These are phyloP conservation scores for Physcomitrium patens DNA, from an alignment of 225 moss, liverwort and hornwort species.

Conservation along the genomic window DNA sequence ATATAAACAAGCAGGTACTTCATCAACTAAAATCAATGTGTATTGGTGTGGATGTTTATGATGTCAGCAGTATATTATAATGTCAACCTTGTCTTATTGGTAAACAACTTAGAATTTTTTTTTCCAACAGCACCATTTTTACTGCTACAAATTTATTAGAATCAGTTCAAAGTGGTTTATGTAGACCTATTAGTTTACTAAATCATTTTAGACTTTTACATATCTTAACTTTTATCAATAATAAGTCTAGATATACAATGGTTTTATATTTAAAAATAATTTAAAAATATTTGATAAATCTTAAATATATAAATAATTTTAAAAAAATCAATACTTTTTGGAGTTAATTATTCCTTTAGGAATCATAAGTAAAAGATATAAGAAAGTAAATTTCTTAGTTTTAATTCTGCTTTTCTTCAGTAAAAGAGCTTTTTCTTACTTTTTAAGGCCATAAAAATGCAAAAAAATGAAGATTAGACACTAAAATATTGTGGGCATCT, in stretches of 20 bases:
- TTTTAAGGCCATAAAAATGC: too few species aligned
- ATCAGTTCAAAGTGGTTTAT: conserved; percentile 13
- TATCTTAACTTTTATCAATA: conserved; percentile 21
- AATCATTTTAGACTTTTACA: not conserved
- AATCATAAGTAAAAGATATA: conserved; percentile 3
- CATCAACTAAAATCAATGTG: not conserved
- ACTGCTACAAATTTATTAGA: not conserved
- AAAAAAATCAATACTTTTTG: conserved; percentile 10
- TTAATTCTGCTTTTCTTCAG: too few species aligned
- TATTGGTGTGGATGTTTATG: not conserved
- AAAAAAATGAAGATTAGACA: too few species aligned
- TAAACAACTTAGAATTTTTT: not conserved
- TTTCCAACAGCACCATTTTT: not conserved
- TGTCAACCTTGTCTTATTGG: not conserved
- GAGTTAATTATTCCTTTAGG: not conserved
- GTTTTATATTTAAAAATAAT: conserved; percentile 12
- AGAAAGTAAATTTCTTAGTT: too few species aligned
- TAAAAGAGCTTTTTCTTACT: too few species aligned
- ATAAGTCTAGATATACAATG: not conserved
- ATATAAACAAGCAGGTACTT: not conserved
- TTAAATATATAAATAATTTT: conserved; percentile 1
- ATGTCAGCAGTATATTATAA: not conserved
- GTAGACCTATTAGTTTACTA: not conserved
- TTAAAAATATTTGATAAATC: too few species aligned
- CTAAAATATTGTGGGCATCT: too few species aligned